Conservation (phyloP, 495 filamentous ascomycete genomes). For the Penicillium canescens region DNA sequence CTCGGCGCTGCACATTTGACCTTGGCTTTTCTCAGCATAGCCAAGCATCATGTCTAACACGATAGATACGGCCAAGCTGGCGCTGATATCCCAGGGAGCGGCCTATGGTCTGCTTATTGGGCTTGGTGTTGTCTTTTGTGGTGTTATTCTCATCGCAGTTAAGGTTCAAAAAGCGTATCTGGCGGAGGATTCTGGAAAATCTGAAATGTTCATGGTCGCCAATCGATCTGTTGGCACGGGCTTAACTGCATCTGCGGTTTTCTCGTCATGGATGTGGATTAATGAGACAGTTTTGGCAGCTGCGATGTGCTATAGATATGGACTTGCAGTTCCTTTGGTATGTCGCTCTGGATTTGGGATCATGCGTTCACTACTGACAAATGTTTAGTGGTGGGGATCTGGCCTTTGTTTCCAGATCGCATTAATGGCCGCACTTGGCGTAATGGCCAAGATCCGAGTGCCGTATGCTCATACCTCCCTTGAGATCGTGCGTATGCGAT, state of each 20-base stretch:
- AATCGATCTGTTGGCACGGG: constrained; percentile 49
- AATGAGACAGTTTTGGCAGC: constrained; percentile 44
- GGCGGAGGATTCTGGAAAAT: constrained; percentile 45
- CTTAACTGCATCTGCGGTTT: constrained; percentile 50
- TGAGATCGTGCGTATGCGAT: constrained; percentile 55
- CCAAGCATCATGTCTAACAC: constrained; percentile 50
- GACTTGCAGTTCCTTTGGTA: constrained; percentile 39
- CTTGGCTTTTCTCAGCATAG: not conserved
- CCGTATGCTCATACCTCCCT: constrained; percentile 58
- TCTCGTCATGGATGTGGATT: constrained; percentile 52
- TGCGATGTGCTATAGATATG: constrained; percentile 40
- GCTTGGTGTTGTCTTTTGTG: constrained; percentile 42
- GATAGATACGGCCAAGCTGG: constrained; percentile 37
- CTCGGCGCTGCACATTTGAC: not conserved
- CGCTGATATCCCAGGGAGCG: constrained; percentile 39
- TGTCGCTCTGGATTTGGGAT: not conserved
- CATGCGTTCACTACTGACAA: constrained; percentile 8
- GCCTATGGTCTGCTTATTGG: constrained; percentile 48
- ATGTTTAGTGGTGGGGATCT: constrained; percentile 38
- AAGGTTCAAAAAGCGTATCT: constrained; percentile 44
- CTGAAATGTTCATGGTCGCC: constrained; percentile 56
- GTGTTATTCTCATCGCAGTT: constrained; percentile 41
- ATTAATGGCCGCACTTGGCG: constrained; percentile 39
- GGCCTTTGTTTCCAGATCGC: constrained; percentile 43
- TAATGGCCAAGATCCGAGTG: constrained; percentile 46